Evolutionary conservation across 352 stramenopile genomes (phyloP).

Genomic region (Phytopythium mirpurense): DNA sequence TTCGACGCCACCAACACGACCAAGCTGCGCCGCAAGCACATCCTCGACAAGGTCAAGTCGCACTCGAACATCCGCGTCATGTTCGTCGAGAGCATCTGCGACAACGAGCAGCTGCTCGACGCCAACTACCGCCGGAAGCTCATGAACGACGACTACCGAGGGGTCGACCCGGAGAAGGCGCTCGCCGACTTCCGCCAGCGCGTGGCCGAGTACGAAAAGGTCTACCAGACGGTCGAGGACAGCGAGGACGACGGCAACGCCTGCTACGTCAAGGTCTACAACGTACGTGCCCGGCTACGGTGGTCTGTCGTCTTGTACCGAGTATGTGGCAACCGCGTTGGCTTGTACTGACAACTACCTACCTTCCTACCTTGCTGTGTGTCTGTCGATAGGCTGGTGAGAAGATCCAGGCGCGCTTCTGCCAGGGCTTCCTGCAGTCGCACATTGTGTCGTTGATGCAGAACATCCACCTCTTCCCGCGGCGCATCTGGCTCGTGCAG

Average conservation of each 20-base stretch:
- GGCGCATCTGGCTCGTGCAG: constrained; percentile 88
- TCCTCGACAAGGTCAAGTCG: constrained; percentile 55
- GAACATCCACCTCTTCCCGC: constrained; percentile 91
- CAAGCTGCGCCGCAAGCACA: constrained; percentile 53
- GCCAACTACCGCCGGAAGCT: constrained; percentile 89
- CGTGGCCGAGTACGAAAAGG: constrained; percentile 90
- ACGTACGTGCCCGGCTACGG: constrained; percentile 29
- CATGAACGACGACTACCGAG: constrained; percentile 88
- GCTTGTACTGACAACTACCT: no score
- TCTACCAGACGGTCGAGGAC: constrained; percentile 92
- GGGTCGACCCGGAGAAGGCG: constrained; percentile 76
- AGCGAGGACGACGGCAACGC: constrained; percentile 64
- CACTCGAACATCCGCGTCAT: constrained; percentile 82
- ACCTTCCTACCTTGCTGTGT: no score
- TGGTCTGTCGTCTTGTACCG: background rate
- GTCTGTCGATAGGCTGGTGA: constrained; percentile 49
- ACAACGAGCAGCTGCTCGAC: constrained; percentile 89
- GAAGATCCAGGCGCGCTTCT: constrained; percentile 88
- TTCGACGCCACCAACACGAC: constrained; percentile 97
- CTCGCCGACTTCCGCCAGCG: constrained; percentile 87
- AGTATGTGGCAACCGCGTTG: background rate
- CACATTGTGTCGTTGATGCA: constrained; percentile 85
- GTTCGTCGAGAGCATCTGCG: constrained; percentile 95
- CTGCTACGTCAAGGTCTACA: constrained; percentile 93
- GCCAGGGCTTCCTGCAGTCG: constrained; percentile 82